Evolutionary conservation across 176 grass and related monocot species (phyloP), one percentile per base, ranked within the genome.

Genomic region (Hsuehochloa calcarea): DNA sequence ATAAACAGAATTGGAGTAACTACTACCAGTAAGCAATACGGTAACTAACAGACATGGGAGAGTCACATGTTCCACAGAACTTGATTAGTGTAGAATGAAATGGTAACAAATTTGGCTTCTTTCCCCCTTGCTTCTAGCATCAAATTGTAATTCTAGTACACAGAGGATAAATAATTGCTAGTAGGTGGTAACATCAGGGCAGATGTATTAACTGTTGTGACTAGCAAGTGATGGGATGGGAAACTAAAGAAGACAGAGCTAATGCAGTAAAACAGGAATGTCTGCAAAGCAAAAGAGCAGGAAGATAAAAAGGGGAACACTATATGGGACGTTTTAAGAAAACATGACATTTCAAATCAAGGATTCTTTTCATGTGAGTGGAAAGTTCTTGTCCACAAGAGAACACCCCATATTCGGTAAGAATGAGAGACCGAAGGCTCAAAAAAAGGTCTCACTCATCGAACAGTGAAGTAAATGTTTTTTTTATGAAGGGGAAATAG

Each of bases 301-400:
- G 49, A 43, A 4, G 41, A 69, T 44, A 78, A 6, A 81, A 76
- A 16, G 9, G 9, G 6, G 14, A 65, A 61, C 50, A 79, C 55
- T 12, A 41, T 54, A 54, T 1, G 74, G 54, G 27, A 47, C 1
- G 68, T 13, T 26, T 26, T 13, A 86, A 41, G 29, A 31, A 78
- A 60, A 34, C 67, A 79, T 59, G 85, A 71, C 49, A 70, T 80
- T 75, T 87, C 80, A 84, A 84, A 87, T 84, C 69, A 75, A 7
- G 51, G 51, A 55, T 63, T 68, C 65, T 16, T 85, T 77, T 74
- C 62, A 47, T 85, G 39, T 3, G 14, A 49, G 47, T 10, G 46
- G 70, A 83, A 84, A 80, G 59, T 61, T 79, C 6, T 39, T 60
- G n/a, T 29, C 12, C 65, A n/a, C 65, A 46, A 58, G 54, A 70